A percentile compares a stretch with the other conserved stretches of the same genome.
Conservation (phyloP, 495 filamentous ascomycete species). For the Lasiosphaeria hispida region DNA sequence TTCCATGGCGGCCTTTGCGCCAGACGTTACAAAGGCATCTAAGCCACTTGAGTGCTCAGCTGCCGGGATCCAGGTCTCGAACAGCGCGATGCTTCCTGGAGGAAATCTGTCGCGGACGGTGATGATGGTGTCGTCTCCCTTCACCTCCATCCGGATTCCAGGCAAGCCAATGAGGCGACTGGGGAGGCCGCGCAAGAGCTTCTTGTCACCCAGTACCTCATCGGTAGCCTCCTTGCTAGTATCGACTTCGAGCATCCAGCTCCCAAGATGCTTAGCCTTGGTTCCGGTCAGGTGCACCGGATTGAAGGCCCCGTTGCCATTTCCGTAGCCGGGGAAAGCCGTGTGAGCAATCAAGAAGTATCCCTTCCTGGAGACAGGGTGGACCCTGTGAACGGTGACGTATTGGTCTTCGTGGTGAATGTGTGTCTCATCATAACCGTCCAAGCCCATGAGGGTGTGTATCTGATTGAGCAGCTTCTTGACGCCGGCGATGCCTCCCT, state of each 20-base stretch:
- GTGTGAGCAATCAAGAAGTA: slow-evolving; percentile 95
- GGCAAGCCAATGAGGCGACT: slow-evolving; percentile 72
- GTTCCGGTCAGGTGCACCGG: slow-evolving; percentile 74
- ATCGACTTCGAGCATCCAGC: slow-evolving; percentile 86
- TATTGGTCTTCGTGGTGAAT: slow-evolving; percentile 96
- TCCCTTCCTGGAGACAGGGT: slow-evolving; percentile 84
- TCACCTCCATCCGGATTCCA: slow-evolving; percentile 64
- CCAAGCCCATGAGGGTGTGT: slow-evolving; percentile 88
- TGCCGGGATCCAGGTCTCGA: slow-evolving; percentile 90
- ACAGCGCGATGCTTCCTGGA: slow-evolving; percentile 89
- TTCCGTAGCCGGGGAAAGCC: slow-evolving; percentile 84
- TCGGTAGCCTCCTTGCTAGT: slow-evolving; percentile 60
- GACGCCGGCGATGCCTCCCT: slow-evolving; percentile 80
- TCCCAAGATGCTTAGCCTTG: slow-evolving; percentile 75
- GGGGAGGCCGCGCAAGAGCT: slow-evolving; percentile 73
- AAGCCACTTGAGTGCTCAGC: slow-evolving; percentile 76
- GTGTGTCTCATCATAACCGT: slow-evolving; percentile 91
- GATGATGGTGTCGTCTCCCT: slow-evolving; percentile 71
- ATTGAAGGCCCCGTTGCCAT: slow-evolving; percentile 70
- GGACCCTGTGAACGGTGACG: slow-evolving; percentile 91
- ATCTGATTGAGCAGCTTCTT: slow-evolving; percentile 91
- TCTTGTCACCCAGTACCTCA: slow-evolving; percentile 64
- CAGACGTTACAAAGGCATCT: slow-evolving; percentile 78
- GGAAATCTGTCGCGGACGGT: slow-evolving; percentile 78
- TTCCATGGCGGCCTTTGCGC: slow-evolving; percentile 75